Conservation (phyloP, 495 filamentous ascomycete species). For the Trichoderma gamsii region DNA sequence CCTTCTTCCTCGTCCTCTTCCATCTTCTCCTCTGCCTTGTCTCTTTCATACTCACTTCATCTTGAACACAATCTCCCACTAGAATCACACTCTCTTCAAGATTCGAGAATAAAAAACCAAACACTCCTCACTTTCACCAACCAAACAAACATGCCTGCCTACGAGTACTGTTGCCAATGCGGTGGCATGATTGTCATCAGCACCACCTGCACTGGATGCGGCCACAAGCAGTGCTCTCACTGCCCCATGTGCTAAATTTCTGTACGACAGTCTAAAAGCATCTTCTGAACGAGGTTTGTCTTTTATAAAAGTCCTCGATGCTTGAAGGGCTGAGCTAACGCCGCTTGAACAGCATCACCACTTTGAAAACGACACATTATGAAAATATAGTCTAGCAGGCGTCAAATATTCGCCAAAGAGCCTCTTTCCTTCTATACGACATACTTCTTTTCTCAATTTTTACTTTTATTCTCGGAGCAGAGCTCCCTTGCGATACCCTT, state of each 20-base stretch:
- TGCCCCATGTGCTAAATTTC: constrained; percentile 14
- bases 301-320: not conserved
- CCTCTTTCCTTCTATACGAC: not conserved
- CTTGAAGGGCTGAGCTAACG: not conserved
- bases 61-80: not conserved
- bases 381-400: not conserved
- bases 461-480: constrained; percentile 11
- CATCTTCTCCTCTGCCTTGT: not conserved
- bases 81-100: not conserved
- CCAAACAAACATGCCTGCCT: constrained; percentile 13
- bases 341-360: not conserved
- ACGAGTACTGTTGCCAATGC: constrained; percentile 19
- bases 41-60: not conserved
- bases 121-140: not conserved
- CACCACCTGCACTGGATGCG: constrained; percentile 17
- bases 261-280: not conserved
- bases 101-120: not conserved
- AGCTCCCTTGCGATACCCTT: constrained; percentile 9
- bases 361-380: not conserved
- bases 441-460: not conserved
- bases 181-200: constrained; percentile 20
- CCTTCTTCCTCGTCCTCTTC: not conserved
- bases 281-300: not conserved
- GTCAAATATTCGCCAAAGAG: not conserved
- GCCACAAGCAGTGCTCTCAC: constrained; percentile 17